Conservation (phyloP, 371 early-diverging fungal species). For the Rhizopus microsporus region DNA sequence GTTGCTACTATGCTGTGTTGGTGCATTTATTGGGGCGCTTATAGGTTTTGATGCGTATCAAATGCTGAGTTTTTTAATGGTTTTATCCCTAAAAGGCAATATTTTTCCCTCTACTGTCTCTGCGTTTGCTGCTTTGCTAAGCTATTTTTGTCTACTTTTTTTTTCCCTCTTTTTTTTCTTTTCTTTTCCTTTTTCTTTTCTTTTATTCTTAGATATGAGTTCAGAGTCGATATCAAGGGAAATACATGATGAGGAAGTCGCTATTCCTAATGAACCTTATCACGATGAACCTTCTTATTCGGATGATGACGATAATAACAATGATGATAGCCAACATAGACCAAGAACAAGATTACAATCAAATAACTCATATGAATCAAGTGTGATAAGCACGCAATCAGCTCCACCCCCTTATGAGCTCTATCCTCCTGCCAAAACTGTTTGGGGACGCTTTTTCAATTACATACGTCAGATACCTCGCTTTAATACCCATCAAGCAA, state of each 20-base stretch:
- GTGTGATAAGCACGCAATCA: constrained; percentile 44
- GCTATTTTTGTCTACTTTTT: no score
- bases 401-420: constrained; percentile 52
- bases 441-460: constrained; percentile 43
- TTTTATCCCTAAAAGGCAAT: no score
- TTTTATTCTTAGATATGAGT: neutral
- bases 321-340: neutral
- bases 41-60: no score
- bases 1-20: no score
- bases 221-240: neutral
- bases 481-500: constrained; percentile 42
- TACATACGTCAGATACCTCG: constrained; percentile 50
- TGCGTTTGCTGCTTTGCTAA: no score
- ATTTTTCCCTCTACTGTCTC: no score
- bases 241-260: constrained; percentile 2
- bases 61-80: no score
- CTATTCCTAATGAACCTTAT: constrained; percentile 27
- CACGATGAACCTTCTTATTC: constrained; percentile 20
- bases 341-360: constrained; percentile 6
- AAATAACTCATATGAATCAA: constrained; percentile 30
- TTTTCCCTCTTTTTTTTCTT: neutral
- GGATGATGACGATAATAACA: constrained; percentile 11
- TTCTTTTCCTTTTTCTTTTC: neutral
- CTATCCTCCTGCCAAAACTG: constrained; percentile 49
- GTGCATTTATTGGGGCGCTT: no score